Base-by-base conservation (phyloP, 108 stramenopile species). In the Skeletonema potamos region DNA sequence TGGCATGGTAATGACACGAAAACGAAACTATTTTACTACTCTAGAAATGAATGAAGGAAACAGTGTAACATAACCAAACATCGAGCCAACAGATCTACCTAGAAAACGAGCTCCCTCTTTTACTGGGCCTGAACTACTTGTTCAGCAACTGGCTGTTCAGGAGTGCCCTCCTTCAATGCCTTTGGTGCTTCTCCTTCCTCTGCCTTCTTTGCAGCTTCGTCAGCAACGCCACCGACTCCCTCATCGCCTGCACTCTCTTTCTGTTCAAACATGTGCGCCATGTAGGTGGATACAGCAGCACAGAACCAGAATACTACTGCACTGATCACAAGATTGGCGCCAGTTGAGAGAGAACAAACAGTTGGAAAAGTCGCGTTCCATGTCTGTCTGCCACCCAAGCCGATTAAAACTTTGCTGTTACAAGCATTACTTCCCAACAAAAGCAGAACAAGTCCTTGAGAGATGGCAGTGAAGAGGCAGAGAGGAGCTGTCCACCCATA, bases 351-450 rank as follows among this genome's bases (percentile, higher is more conserved):
- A 30, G 17, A 18, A 18, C 58, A 59, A 0, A 0, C 33, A 4
- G 30, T 29, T n/a, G 3, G 0, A 34, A 59, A 59, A 17, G 58
- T 59, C 17, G 33, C 33, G 27, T 59, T 34, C 58, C 33, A 34
- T 8, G 33, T 30, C 2, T 59, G 20, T n/a, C 58, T 34, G 17
- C 33, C 58, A 30, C 33, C 58, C 32, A 59, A 34, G 17, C 33
- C 58, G 7, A 33, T 30, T 10, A 59, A 18, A 3, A 59, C 32
- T 10, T 30, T 33, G 33, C 33, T 59, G 58, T 59, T 33, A 8
- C 58, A 59, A 34, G 58, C 58, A 34, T 59, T 59, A 17, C 32
- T 33, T 18, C n/a, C 18, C 58, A 59, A 59, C 0, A 59, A 8
- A 18, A 59, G 58, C 0, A 59, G 58, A 8, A 20, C 18, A 30